A percentile compares a stretch with the other conserved stretches of the same genome.
Evolutionary conservation across 2,329 filamentous ascomycete genomes (phyloP).

Genomic region (Trichoderma endophyticum): DNA sequence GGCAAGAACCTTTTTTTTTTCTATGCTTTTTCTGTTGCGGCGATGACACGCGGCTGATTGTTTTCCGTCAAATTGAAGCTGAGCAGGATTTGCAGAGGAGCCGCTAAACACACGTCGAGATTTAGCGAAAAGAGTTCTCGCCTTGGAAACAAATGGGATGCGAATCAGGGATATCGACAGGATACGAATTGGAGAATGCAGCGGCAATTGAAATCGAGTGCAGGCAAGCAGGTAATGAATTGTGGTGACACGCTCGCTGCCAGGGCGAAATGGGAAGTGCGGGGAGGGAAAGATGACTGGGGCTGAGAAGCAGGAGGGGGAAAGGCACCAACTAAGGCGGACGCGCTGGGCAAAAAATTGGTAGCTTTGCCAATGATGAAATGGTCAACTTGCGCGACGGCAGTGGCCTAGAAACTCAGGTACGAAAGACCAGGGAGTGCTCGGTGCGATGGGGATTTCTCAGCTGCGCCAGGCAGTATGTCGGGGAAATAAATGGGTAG

Average conservation of each 20-base stretch:
- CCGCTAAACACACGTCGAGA: slow-evolving; percentile 1
- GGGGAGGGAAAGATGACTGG: slow-evolving; percentile 18
- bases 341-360: slow-evolving; percentile 13
- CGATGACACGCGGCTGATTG: slow-evolving; percentile 10
- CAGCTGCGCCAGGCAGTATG: slow-evolving; percentile 30
- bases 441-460: not conserved
- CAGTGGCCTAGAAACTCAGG: not conserved
- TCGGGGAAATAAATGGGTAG: slow-evolving; percentile 10
- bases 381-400: slow-evolving; percentile 2
- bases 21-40: not conserved
- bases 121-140: slow-evolving; percentile 13
- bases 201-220: slow-evolving; percentile 6
- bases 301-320: slow-evolving; percentile 15
- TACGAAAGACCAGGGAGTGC: not conserved
- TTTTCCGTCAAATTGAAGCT: not conserved
- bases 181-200: slow-evolving; percentile 4
- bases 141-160: not conserved
- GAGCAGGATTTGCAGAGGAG: not conserved
- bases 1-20: not conserved
- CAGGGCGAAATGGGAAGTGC: slow-evolving; percentile 18
- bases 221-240: not conserved
- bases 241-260: slow-evolving; percentile 18
- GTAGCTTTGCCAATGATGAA: slow-evolving; percentile 17
- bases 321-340: slow-evolving; percentile 13
- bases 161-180: not conserved